A percentile compares a stretch with the other conserved stretches of the same genome.
Conservation (phyloP, 2,329 filamentous ascomycete genomes). For the Curvularia verruculosa region DNA sequence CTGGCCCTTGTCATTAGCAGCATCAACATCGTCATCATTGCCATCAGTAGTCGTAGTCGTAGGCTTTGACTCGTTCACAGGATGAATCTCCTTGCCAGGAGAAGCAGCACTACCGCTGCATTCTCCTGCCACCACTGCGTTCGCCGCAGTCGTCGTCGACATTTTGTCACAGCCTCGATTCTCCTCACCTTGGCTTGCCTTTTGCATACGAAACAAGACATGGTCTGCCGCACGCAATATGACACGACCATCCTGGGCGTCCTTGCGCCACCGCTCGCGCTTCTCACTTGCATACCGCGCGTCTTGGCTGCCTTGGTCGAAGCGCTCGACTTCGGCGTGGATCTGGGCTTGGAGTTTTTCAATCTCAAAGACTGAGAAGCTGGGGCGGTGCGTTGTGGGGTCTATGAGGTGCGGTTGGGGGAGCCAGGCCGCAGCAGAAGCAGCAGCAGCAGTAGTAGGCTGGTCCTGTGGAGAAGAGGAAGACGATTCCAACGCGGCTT, state of each 20-base stretch:
- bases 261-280: constrained; percentile 26
- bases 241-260: constrained; percentile 31
- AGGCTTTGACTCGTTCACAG: not conserved
- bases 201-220: constrained; percentile 21
- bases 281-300: constrained; percentile 9
- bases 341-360: constrained; percentile 24
- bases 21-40: not conserved
- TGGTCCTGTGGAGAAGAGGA: not conserved
- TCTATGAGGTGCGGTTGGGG: constrained; percentile 10
- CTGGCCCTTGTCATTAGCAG: not conserved
- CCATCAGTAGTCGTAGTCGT: too few species aligned
- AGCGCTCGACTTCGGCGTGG: constrained; percentile 23
- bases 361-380: constrained; percentile 27
- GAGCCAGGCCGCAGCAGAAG: constrained; percentile 21
- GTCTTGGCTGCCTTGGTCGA: constrained; percentile 23
- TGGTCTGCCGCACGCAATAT: constrained; percentile 28
- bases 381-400: constrained; percentile 20
- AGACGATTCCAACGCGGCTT: constrained; percentile 16
- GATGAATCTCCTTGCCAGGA: not conserved
- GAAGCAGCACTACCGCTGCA: not conserved
- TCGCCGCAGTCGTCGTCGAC: too few species aligned
- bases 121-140: not conserved
- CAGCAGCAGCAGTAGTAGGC: not conserved
- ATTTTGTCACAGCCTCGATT: too few species aligned
- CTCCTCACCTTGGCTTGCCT: not conserved